Evolutionary conservation across 2,329 filamentous ascomycete species (phyloP).

Genomic region (Colletotrichum phormii): DNA sequence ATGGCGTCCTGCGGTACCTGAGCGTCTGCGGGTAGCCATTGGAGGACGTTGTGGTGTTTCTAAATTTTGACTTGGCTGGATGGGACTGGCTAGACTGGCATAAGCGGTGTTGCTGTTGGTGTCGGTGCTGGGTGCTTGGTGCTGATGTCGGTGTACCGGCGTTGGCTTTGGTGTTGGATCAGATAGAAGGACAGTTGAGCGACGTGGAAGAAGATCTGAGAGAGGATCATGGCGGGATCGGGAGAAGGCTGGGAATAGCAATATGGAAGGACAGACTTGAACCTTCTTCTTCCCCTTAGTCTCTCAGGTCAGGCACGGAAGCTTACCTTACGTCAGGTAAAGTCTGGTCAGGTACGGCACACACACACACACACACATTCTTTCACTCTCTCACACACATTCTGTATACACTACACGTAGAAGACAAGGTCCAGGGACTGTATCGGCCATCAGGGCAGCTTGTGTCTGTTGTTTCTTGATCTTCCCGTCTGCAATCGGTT

Average conservation of each 20-base stretch:
- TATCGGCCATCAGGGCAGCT: not conserved
- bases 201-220: not conserved
- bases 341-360: not conserved
- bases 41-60: constrained; percentile 21
- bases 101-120: not conserved
- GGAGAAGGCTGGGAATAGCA: constrained; percentile 15
- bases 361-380: not conserved
- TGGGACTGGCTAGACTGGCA: not conserved
- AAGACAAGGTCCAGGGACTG: not conserved
- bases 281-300: not conserved
- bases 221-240: constrained; percentile 11
- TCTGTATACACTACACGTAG: not conserved
- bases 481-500: not conserved
- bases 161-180: not conserved
- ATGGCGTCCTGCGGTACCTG: constrained; percentile 20
- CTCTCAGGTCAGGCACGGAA: not conserved
- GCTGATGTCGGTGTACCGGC: not conserved
- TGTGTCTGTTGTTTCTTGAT: not conserved
- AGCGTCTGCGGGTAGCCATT: constrained; percentile 11
- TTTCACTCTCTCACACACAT: not conserved
- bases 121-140: not conserved
- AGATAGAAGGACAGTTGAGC: not conserved
- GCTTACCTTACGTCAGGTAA: not conserved
- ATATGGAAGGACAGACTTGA: not conserved
- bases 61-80: constrained; percentile 19